phyloP scores from a whole-genome alignment of 139 green algal species.

The Volvox reticuliferus region DNA sequence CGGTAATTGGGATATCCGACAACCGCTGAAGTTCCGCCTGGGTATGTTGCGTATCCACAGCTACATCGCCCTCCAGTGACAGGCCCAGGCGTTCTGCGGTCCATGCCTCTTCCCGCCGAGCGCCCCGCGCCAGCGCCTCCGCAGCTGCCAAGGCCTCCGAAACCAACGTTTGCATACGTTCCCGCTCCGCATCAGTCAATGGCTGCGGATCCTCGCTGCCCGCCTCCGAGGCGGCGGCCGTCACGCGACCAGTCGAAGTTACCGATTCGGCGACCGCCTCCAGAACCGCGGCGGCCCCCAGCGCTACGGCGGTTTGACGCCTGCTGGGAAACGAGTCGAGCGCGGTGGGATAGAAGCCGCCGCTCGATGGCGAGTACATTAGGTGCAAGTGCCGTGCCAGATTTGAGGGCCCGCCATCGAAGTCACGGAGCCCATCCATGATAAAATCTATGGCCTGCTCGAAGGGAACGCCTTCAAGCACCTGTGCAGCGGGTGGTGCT shows the following conservation, averaged over 20 bases:
- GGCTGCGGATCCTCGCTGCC: background rate
- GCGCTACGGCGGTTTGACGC: background rate
- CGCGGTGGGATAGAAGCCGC: conserved; percentile 1
- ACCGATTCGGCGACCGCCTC: background rate
- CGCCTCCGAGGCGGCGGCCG: background rate
- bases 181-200: background rate
- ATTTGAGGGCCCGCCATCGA: conserved; percentile 22
- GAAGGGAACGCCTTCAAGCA: conserved; percentile 41
- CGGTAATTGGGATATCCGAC: background rate
- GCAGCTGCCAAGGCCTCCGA: conserved; percentile 12
- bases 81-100: background rate
- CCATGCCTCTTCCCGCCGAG: background rate
- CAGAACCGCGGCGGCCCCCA: background rate
- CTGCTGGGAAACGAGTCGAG: background rate
- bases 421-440: conserved; percentile 22
- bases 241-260: background rate
- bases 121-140: background rate
- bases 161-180: conserved; percentile 6
- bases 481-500: background rate
- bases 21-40: background rate
- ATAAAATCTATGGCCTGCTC: conserved; percentile 44
- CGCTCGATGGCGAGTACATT: conserved; percentile 22
- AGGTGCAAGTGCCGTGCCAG: conserved; percentile 37
- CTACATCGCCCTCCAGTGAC: background rate
- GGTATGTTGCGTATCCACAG: background rate